A percentile compares a stretch with the other conserved stretches of the same genome.
phyloP scores from a whole-genome alignment of 371 early-diverging fungal species.

The Haplosporangium sp. region DNA sequence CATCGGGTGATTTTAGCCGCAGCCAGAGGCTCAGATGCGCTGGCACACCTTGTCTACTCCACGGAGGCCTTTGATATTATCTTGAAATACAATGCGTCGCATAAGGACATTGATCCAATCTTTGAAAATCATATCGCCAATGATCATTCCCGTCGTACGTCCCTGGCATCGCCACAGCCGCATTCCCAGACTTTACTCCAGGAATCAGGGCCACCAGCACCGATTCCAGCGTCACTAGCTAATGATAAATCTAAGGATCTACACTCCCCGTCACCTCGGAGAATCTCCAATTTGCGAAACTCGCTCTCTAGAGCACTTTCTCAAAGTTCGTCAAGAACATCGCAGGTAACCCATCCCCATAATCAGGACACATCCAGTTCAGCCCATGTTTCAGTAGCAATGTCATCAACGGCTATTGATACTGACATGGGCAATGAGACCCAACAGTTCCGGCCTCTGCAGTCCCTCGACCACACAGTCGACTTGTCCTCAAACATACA shows the following conservation, averaged over 20 bases:
- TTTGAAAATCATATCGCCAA: slow-evolving; percentile 12
- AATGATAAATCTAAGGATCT: not conserved
- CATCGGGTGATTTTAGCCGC: slow-evolving; percentile 6
- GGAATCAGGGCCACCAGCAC: too few relatives aligned
- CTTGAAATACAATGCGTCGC: slow-evolving; percentile 31
- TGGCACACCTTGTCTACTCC: slow-evolving; percentile 44
- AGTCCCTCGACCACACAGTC: slow-evolving; percentile 24
- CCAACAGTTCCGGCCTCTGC: slow-evolving; percentile 7
- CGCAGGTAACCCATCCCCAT: not conserved
- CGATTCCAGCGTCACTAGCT: not conserved
- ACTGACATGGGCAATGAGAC: not conserved
- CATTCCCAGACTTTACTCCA: not conserved
- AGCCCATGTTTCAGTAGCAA: slow-evolving; percentile 14
- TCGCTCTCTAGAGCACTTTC: slow-evolving; percentile 16
- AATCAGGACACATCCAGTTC: not conserved
- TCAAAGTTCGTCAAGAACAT: not conserved
- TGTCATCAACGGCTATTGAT: not conserved
- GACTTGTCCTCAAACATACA: slow-evolving; percentile 24
- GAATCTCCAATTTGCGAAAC: slow-evolving; percentile 1
- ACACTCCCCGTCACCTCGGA: not conserved
- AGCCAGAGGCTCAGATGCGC: slow-evolving; percentile 34
- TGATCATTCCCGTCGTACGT: slow-evolving; percentile 7
- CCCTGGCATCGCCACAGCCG: not conserved
- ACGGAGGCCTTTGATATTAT: slow-evolving; percentile 43
- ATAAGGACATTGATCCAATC: slow-evolving; percentile 18